Evolutionary conservation across 2,329 filamentous ascomycete genomes (phyloP), one percentile per base, ranked within the genome.

Genomic region (Cryphonectria japonica): DNA sequence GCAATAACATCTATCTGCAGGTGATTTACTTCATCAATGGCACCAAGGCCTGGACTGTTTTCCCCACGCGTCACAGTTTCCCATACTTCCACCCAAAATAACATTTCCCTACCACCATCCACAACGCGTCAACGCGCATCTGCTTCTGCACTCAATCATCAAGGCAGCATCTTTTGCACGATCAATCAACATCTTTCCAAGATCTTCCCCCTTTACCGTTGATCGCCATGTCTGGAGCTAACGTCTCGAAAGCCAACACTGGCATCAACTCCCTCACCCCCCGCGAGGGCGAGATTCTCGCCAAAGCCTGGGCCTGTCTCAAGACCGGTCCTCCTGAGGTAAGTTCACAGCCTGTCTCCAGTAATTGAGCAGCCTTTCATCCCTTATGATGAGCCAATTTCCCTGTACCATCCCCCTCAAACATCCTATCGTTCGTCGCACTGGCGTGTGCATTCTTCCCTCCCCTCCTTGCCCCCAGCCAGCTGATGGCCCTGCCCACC

Each of bases 281-380:
- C 11, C 72, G 72, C 34, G 93, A 77, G 90, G 52, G 41, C 11
- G 72, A 73, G 70, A 69, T 73, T 32, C 62, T 73, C 22, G 61
- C 29, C 34, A 72, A 70, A 66, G 66, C 66, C 22, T 66, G 66
- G 70, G 59, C 41, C 5, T 72, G 72, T 14, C 62, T 73, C 16
- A 73, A 73, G 72, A 46, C 66, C 19, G 67, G 67, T 14, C 66
- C 68, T 1, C 68, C 68, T 16, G 72, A 73, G 70, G 72, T 73
- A 65, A 54, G 67, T 66, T 52, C 46, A 50, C 16, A 13, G 26
- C n/a, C 4, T 26, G 19, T 26, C n/a, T 61, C 9, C 9, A 43
- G 8, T 7, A 8, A 16, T 2, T 8, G 2, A 2, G 13, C 54
- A 7, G 32, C 26, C n/a, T 3, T 11, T 14, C 43, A 39, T n/a